These are phyloP conservation scores for Fimicolochytrium jonesii DNA, from an alignment of 192 early-diverging fungal species.

Conservation along the genomic window DNA sequence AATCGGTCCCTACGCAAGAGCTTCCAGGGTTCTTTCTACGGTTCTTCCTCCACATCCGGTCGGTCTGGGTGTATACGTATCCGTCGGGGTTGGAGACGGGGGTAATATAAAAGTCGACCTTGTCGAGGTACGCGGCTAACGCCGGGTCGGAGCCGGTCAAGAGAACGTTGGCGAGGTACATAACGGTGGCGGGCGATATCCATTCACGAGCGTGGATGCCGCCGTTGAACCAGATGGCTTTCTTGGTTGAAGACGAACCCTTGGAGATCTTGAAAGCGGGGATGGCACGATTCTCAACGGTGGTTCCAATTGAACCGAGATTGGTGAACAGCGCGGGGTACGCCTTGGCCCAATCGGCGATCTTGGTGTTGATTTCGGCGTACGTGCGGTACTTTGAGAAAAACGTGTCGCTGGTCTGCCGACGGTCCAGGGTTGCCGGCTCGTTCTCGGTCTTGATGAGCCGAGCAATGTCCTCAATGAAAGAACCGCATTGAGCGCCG, in stretches of 20 bases:
- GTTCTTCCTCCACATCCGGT: conserved; percentile 60
- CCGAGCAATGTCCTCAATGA: not conserved
- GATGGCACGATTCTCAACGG: conserved; percentile 48
- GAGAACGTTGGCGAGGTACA: conserved; percentile 33
- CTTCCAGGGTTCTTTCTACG: conserved; percentile 14
- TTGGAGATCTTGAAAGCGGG: conserved; percentile 51
- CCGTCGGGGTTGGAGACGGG: conserved; percentile 58
- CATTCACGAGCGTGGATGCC: conserved; percentile 57
- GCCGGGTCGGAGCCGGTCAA: conserved; percentile 3
- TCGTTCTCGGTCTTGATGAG: not conserved
- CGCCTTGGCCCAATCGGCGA: conserved; percentile 34
- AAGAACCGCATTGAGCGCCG: not conserved
- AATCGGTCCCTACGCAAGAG: conserved; percentile 28
- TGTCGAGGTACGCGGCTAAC: conserved; percentile 6
- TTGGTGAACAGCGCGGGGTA: conserved; percentile 43
- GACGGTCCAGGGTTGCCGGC: not conserved
- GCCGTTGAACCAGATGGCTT: conserved; percentile 37
- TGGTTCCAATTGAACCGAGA: conserved; percentile 55
- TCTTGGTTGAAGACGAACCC: conserved; percentile 26
- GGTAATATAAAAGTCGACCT: conserved; percentile 47
- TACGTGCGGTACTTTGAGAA: conserved; percentile 48
- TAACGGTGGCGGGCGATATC: conserved; percentile 44
- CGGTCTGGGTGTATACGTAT: conserved; percentile 42
- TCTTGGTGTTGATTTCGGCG: conserved; percentile 42
- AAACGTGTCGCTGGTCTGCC: conserved; percentile 23